A percentile compares a stretch with the other conserved stretches of the same genome.
phyloP scores from a whole-genome alignment of 257 asterid genomes.

The Apocynum venetum region DNA sequence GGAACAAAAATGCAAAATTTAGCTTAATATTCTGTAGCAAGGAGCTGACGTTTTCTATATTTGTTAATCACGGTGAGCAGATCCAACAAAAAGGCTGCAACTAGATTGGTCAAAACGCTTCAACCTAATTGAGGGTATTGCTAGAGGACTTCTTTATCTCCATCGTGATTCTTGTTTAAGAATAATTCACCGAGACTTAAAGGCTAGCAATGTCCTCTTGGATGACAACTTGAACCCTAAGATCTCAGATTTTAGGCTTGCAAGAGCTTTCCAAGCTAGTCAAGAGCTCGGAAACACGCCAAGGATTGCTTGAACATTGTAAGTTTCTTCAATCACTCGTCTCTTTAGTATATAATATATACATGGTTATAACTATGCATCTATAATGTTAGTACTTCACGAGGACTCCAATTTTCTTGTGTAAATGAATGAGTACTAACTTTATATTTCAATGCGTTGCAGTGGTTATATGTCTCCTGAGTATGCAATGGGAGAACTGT shows the following conservation, averaged over 20 bases:
- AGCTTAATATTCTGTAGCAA: background rate
- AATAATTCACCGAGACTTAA: constrained; percentile 26
- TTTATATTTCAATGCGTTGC: constrained; percentile 4
- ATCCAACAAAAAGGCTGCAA: constrained; percentile 15
- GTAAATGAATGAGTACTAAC: background rate
- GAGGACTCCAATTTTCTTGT: background rate
- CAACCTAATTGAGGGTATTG: constrained; percentile 26
- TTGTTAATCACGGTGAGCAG: constrained; percentile 9
- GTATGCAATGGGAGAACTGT: constrained; percentile 28
- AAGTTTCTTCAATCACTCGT: background rate
- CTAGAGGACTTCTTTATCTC: constrained; percentile 28
- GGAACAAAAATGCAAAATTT: background rate
- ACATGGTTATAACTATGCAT: background rate
- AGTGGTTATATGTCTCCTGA: constrained; percentile 39
- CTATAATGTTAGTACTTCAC: no score
- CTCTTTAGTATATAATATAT: background rate
- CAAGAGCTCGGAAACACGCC: constrained; percentile 24
- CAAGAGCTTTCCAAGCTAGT: constrained; percentile 18
- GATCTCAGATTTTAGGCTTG: constrained; percentile 31
- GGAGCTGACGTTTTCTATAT: constrained; percentile 5
- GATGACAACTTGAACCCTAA: constrained; percentile 31
- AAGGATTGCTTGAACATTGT: constrained; percentile 30
- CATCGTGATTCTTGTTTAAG: constrained; percentile 27
- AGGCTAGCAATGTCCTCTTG: constrained; percentile 26
- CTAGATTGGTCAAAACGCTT: constrained; percentile 28